phyloP scores from a whole-genome alignment of 2,329 filamentous ascomycete genomes.

The Chaetomium olivaceum region DNA sequence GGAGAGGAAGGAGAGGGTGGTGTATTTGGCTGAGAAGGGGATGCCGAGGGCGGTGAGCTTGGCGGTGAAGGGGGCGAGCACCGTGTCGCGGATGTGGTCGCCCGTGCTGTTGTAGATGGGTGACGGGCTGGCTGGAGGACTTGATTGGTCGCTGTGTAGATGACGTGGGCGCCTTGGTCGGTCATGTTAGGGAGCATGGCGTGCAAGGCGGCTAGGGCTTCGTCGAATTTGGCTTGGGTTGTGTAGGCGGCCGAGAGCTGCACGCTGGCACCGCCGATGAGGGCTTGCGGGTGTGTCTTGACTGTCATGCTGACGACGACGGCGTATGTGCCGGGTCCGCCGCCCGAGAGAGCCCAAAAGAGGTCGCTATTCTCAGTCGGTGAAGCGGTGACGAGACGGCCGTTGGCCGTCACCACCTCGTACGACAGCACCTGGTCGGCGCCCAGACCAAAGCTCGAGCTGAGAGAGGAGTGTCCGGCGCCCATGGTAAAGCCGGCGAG shows the following conservation, averaged over 20 bases:
- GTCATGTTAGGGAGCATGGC: constrained; percentile 50
- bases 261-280: constrained; percentile 25
- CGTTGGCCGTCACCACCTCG: constrained; percentile 50
- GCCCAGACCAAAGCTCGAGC: constrained; percentile 49
- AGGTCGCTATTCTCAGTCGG: constrained; percentile 46
- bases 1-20: constrained; percentile 39
- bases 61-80: constrained; percentile 47
- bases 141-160: constrained; percentile 41
- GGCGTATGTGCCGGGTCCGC: constrained; percentile 41
- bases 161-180: constrained; percentile 46
- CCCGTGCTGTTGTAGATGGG: constrained; percentile 46
- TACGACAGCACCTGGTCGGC: constrained; percentile 49
- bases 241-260: constrained; percentile 41
- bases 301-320: constrained; percentile 34
- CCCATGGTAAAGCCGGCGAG: constrained; percentile 48
- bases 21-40: constrained; percentile 24
- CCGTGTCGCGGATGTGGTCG: constrained; percentile 42
- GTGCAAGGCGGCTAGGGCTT: constrained; percentile 46
- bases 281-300: constrained; percentile 27
- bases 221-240: constrained; percentile 46
- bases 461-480: constrained; percentile 55
- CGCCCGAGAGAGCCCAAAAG: constrained; percentile 51
- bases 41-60: constrained; percentile 43
- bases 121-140: constrained; percentile 50
- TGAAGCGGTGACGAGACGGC: constrained; percentile 43